Base-by-base conservation (phyloP, 768 basidiomycete species). In the Mycena leptocephala region DNA sequence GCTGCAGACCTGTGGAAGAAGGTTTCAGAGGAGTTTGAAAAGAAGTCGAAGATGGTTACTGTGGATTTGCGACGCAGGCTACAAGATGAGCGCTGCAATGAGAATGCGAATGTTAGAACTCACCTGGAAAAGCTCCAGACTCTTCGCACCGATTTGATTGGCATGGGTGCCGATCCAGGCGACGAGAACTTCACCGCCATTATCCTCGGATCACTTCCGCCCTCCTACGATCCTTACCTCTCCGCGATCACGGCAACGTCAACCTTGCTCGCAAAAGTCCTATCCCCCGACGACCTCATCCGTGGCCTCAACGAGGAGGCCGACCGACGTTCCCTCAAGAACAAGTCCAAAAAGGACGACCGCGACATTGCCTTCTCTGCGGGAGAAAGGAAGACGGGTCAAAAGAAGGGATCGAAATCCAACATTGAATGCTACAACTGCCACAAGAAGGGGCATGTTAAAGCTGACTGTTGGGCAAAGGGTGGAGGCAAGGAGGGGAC, bases 61-160 rank as follows among this genome's bases (percentile, higher is more conserved):
- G 79, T 82, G 14, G 80, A 83, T 72, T 75, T 84, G 11, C 48
- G 79, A 3, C 74, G 75, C 30, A 46, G 65, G 5, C 71, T 85
- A n/a, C n/a, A n/a, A n/a, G n/a, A n/a, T n/a, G n/a, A n/a, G n/a
- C n/a, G n/a, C n/a, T n/a, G n/a, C n/a, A 59, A 48, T 0, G 82
- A 84, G 37, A 68, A 70, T 0, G 78, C 69, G 13, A 78, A 85
- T 58, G 72, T 84, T 0, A 56, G 76, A 28, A 64, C 76, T 33
- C 84, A 83, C 64, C 77, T 84, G 9, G 53, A 37, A 4, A 70
- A 72, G 58, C 28, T 82, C 2, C 28, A 56, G 26, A 72, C 64
- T 7, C 73, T 82, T 62, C 76, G 68, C 30, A 75, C 80, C 39
- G 74, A 75, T 24, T 37, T 75, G 16, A 79, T n/a, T 22, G 70